These are phyloP conservation scores for Saccharum spontaneum DNA, from an alignment of 176 grass and related monocot species.

Conservation along the genomic window DNA sequence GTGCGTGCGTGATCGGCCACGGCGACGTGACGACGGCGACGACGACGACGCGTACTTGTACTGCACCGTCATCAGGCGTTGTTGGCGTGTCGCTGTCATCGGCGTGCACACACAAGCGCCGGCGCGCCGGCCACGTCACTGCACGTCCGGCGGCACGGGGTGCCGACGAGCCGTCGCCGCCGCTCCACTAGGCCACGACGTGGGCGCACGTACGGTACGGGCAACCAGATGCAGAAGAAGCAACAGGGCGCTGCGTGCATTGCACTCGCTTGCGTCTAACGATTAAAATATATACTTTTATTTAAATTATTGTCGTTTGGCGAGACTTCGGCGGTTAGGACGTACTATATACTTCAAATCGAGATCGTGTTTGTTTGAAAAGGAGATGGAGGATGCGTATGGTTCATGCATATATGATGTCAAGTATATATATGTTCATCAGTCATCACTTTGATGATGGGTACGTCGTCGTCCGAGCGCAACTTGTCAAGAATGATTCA, in stretches of 20 bases:
- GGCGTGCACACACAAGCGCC: background rate
- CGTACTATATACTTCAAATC: background rate
- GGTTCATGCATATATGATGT: background rate
- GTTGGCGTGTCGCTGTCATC: background rate
- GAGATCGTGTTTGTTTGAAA: background rate
- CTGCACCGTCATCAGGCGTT: background rate
- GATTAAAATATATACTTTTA: background rate
- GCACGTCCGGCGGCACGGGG: background rate
- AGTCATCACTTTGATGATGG: background rate
- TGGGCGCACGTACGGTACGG: too few species aligned
- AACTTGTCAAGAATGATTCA: background rate
- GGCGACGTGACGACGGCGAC: too few species aligned
- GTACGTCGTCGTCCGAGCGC: background rate
- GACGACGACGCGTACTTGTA: background rate
- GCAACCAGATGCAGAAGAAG: background rate
- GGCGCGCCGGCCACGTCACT: too few species aligned
- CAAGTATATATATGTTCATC: background rate
- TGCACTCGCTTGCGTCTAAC: too few species aligned
- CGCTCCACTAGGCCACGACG: background rate
- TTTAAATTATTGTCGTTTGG: background rate
- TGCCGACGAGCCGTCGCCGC: background rate
- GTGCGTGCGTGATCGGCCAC: background rate
- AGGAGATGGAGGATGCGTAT: background rate
- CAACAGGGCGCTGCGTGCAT: too few species aligned
- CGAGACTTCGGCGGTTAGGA: background rate